Conservation (phyloP, 106 monocot genomes). For the Apostasia shenzhenica region DNA sequence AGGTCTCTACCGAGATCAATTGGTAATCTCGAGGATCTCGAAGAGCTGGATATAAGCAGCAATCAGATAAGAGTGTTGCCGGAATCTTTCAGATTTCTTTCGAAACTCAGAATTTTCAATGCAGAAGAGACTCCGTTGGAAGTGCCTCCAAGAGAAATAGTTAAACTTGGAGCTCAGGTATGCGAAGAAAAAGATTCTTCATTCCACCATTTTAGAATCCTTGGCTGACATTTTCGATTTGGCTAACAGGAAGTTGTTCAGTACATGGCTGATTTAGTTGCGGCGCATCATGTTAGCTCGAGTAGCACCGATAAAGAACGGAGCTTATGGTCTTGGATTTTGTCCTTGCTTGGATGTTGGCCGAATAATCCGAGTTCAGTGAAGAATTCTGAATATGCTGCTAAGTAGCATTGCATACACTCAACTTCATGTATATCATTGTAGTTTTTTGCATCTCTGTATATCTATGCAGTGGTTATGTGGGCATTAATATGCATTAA, state of each 20-base stretch:
- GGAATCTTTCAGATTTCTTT: slow-evolving; percentile 61
- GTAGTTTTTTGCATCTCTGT: not conserved
- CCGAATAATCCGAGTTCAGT: slow-evolving; percentile 7
- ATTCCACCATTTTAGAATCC: not conserved
- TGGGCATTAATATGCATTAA: no score
- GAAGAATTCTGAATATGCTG: not conserved
- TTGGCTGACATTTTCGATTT: not conserved
- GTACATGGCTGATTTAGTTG: slow-evolving; percentile 83
- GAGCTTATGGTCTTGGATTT: slow-evolving; percentile 64
- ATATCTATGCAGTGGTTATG: no score
- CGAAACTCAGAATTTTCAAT: slow-evolving; percentile 57
- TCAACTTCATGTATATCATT: not conserved
- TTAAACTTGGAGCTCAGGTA: slow-evolving; percentile 90
- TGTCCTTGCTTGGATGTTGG: slow-evolving; percentile 26
- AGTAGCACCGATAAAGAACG: slow-evolving; percentile 11
- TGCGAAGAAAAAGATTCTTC: not conserved
- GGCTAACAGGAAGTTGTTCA: slow-evolving; percentile 63
- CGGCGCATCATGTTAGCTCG: slow-evolving; percentile 16
- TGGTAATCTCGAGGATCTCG: slow-evolving; percentile 92
- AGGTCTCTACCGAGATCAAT: slow-evolving; percentile 68
- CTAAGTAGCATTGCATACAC: not conserved
- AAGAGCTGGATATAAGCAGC: slow-evolving; percentile 86
- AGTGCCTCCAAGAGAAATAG: slow-evolving; percentile 72
- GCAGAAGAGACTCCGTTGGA: slow-evolving; percentile 91
- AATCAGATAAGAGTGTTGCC: slow-evolving; percentile 81